Evolutionary conservation across 176 grass and related monocot species (phyloP), one percentile per base, ranked within the genome.

Genomic region (Lolium perenne): DNA sequence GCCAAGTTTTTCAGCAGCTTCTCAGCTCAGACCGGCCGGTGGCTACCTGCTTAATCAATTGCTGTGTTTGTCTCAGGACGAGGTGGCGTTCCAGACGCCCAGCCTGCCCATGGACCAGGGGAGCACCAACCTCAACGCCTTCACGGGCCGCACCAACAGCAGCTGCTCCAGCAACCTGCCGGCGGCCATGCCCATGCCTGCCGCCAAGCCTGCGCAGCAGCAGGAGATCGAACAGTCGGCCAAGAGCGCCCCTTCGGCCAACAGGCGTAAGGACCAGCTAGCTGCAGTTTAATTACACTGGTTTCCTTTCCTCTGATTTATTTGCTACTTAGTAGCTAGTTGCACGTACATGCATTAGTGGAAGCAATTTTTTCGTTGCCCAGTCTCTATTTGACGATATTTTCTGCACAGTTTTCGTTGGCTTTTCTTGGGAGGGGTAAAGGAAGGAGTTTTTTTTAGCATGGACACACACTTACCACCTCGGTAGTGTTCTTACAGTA

Each of bases 21-120:
- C 13, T 41, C 20, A 78, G 74, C 32, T 35, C 32, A 35, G 32
- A 35, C 32, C 32, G 32, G 43, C 66, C 63, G 4, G 32, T 60
- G 64, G 13, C 41, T 18, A 16, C 61, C 48, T 38, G 3, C n/a
- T 23, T 69, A 40, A 17, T 43, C 38, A 7, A 18, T 32, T 75
- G 11, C 4, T 87, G 18, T 17, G 14, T 47, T 21, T 40, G 48
- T 16, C 35, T 73, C 82, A 99, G 97, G 94, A 99, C 85, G 92
- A 99, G 80, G 68, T 91, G 11, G 86, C 90, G 21, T 86, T 89
- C 77, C 84, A 90, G 78, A 74, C 92, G 10, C 87, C 92, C 26
- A 96, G 94, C 90, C 70, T 94, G 20, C 86, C 87, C 53, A 89
- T 91, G 92, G 97, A 99, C 47, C 94, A 94, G 51, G 32, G 71